A percentile compares a stretch with the other conserved stretches of the same genome.
Evolutionary conservation across 1,139 yeast genomes (phyloP).

Genomic region (Debaryomycetaceae sp.): DNA sequence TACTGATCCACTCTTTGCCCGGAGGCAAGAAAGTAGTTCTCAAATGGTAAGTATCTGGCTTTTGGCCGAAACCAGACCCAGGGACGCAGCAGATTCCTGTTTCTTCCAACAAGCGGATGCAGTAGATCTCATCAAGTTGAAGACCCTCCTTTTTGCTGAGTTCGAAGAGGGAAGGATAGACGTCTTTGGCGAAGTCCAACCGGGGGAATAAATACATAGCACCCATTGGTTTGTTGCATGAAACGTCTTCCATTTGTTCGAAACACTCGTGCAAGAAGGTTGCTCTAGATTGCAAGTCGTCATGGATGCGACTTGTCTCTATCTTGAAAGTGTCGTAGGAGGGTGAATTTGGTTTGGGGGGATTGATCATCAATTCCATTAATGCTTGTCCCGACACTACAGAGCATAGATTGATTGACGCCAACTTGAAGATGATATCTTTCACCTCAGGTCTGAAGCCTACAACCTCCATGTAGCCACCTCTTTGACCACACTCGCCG

Average conservation of each 20-base stretch:
- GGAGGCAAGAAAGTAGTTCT: slow-evolving; percentile 97
- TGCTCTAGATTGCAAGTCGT: slow-evolving; percentile 64
- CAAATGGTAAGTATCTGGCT: slow-evolving; percentile 80
- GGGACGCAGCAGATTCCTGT: slow-evolving; percentile 99
- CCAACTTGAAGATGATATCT: slow-evolving; percentile 74
- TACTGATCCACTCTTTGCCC: slow-evolving; percentile 80
- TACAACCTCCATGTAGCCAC: slow-evolving; percentile 93
- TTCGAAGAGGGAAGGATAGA: slow-evolving; percentile 50
- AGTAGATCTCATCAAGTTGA: slow-evolving; percentile 82
- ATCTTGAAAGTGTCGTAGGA: slow-evolving; percentile 64
- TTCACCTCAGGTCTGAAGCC: slow-evolving; percentile 73
- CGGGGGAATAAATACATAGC: slow-evolving; percentile 96
- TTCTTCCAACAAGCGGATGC: slow-evolving; percentile 70
- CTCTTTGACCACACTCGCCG: slow-evolving; percentile 99
- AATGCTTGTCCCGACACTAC: slow-evolving; percentile 93
- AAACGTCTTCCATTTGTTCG: slow-evolving; percentile 69
- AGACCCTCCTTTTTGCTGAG: slow-evolving; percentile 55
- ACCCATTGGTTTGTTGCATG: slow-evolving; percentile 88
- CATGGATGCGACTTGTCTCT: slow-evolving; percentile 62
- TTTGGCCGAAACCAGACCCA: slow-evolving; percentile 96
- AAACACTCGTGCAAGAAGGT: slow-evolving; percentile 65
- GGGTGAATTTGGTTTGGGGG: slow-evolving; percentile 74
- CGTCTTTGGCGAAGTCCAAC: slow-evolving; percentile 52
- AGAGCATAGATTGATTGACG: slow-evolving; percentile 88
- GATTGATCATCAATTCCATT: slow-evolving; percentile 89